phyloP scores from a whole-genome alignment of 768 basidiomycete species.

The Russula olivacea region DNA sequence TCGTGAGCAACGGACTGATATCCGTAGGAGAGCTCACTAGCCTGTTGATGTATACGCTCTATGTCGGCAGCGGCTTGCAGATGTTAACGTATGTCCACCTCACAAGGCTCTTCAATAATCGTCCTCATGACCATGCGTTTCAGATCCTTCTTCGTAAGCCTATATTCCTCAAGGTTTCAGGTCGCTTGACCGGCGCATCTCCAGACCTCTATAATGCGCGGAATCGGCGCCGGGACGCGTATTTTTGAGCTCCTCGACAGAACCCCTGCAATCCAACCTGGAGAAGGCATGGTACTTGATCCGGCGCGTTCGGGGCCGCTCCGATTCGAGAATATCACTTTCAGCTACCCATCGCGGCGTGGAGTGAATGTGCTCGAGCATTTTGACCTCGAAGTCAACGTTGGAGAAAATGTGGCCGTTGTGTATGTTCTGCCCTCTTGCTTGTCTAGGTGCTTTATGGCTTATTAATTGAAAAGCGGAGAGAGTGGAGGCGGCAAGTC shows the following conservation, averaged over 20 bases:
- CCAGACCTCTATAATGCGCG: constrained; percentile 92
- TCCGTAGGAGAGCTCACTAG: constrained; percentile 90
- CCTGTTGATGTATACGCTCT: constrained; percentile 85
- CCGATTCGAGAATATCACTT: constrained; percentile 76
- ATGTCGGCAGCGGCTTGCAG: constrained; percentile 74
- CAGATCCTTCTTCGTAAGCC: constrained; percentile 38
- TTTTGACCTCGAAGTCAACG: constrained; percentile 71
- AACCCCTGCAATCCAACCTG: constrained; percentile 62
- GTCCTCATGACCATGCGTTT: background rate
- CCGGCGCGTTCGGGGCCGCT: constrained; percentile 59
- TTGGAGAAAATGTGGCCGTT: constrained; percentile 85
- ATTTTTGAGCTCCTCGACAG: constrained; percentile 93
- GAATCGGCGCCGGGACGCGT: constrained; percentile 85
- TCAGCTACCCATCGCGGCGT: constrained; percentile 85
- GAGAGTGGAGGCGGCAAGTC: constrained; percentile 94
- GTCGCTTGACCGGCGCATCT: constrained; percentile 22
- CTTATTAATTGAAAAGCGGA: constrained; percentile 46
- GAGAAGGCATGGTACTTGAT: constrained; percentile 52
- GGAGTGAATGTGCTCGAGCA: constrained; percentile 77
- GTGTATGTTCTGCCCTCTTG: constrained; percentile 56
- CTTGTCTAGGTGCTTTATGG: background rate
- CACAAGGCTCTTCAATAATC: background rate
- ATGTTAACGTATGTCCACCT: constrained; percentile 59
- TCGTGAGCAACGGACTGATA: constrained; percentile 84
- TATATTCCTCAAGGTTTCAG: constrained; percentile 31